Base-by-base conservation (phyloP, 1,284 basidiomycete species). In the Cerrena zonata region DNA sequence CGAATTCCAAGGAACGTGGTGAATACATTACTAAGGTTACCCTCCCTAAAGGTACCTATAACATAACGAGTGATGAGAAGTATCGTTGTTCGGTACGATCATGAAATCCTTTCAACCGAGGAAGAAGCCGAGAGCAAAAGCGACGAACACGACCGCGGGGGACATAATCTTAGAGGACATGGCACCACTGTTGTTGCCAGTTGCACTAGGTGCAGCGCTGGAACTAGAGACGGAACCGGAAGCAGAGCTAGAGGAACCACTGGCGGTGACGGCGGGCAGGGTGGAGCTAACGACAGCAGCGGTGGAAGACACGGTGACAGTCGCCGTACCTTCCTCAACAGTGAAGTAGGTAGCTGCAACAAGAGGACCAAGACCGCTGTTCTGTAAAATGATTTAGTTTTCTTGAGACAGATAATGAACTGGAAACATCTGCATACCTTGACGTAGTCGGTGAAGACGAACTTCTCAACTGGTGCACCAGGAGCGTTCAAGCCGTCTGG, bases 261-360 rank as follows among this genome's bases (percentile, higher is more conserved):
- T 54, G 46, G 54, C 55, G 39, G 64, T 58, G 23, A 67, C 57
- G 45, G 64, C 59, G n/a, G 72, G 58, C 27, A 89, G 72, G 2
- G 85, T 87, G 30, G 80, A 75, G 19, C 79, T 76, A 54, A 79
- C 69, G 23, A 89, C 86, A 12, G 84, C 63, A 24, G 79, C 78
- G 30, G 87, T 89, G 18, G 78, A 58, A 25, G 77, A 68, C 49
- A 80, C 63, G 40, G 77, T 70, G 43, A 63, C 69, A 27, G 80
- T 83, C 13, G 77, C 72, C 2, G 74, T 74, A 40, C 87, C 86
- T 60, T 80, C 77, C 65, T 88, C 79, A 56, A 91, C 89, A 21
- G 77, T 80, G 64, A 91, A 80, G 73, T 90, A 93, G 57, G 75
- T 84, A 49, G 79, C 84, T 38, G 79, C 80, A 55, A 87, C 69